Evolutionary conservation across 345 rosid species (phyloP), one percentile per base, ranked within the genome.

Genomic region (Geranium brycei): DNA sequence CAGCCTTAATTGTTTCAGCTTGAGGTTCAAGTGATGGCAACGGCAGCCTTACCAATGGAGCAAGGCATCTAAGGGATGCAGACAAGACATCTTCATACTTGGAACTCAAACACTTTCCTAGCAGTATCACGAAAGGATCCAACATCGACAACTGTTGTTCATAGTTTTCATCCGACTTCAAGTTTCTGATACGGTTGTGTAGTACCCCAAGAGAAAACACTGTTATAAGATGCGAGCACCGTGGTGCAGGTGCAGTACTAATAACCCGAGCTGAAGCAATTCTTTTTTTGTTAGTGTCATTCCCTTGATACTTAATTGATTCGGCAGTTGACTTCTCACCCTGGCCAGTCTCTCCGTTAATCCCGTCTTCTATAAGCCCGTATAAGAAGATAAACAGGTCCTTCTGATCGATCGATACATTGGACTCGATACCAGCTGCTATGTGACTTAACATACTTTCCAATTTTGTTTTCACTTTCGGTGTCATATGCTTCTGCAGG

Each of bases 1-100:
- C 75, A 19, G 74, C 78, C 81, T 85, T 93, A 70, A 93, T 72
- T 77, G 78, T 83, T 66, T 90, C 97, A 68, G 91, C 86, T 71
- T 80, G 82, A 17, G 87, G 73, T 57, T 77, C 78, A 61, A 93
- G 86, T 56, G 95, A 83, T 31, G 90, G 96, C 69, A 90, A 82
- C 11, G 89, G 91, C 69, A 90, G 71, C 76, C 95, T 79, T 64
- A 93, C 71, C 67, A 90, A 71, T 68, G 77, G 79, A 68, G 83
- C 73, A 71, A 93, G 85, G 65, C 99, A 90, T 77, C 82, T 82
- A 58, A 93, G 82, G 57, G 92, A 82, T 61, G 85, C 76, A 14
- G 95, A 81, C 40, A 93, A 76, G 67, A 90, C 73, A 70, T 87
- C 86, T 81, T 90, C 95, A 69, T 88, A 88, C 71, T 85, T 86